Base-by-base conservation (phyloP, 2,329 filamentous ascomycete species). In the Camillea tinctor region DNA sequence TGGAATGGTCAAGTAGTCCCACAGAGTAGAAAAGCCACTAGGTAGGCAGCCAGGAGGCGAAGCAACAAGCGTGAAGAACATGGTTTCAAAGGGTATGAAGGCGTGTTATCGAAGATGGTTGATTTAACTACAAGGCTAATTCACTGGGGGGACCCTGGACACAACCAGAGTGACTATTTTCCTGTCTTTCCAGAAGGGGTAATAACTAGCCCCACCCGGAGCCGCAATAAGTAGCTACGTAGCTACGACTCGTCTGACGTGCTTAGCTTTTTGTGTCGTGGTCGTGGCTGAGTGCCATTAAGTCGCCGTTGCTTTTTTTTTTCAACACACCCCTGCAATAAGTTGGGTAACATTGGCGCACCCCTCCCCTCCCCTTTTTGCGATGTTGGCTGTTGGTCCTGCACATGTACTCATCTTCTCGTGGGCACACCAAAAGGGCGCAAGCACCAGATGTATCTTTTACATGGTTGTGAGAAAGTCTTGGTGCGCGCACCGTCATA, bases 31-130 rank as follows among this genome's bases (percentile, higher is more conserved):
- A 54, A 52, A 57, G 50, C 48, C 57, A 50, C 57, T 60, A 56
- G 26, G 61, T 56, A 64, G 62, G 64, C 57, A 66, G 60, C 57
- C 60, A 61, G 53, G 64, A 54, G 64, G 64, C 64, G 59, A 58
- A 64, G 62, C 54, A 57, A 36, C 54, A 57, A 36, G 36, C 56
- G 57, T 60, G 58, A 64, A 66, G 64, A 60, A 63, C 52, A 60
- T 63, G 60, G 62, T 60, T 60, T 63, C 60, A 22, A 56, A 61
- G 57, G 48, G 57, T 53, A 60, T 51, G n/a, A 59, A 52, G n/a
- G 55, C 52, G 56, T 20, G 57, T 60, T 62, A 64, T 66, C 51
- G 54, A 55, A 57, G 60, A 61, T 57, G 59, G 55, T 59, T 52
- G 50, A 64, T 60, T 61, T 61, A 57, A 59, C 57, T 66, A 64